A percentile compares a stretch with the other conserved stretches of the same genome.
Evolutionary conservation across 768 basidiomycete genomes (phyloP).

Genomic region (Harrya chromipes): DNA sequence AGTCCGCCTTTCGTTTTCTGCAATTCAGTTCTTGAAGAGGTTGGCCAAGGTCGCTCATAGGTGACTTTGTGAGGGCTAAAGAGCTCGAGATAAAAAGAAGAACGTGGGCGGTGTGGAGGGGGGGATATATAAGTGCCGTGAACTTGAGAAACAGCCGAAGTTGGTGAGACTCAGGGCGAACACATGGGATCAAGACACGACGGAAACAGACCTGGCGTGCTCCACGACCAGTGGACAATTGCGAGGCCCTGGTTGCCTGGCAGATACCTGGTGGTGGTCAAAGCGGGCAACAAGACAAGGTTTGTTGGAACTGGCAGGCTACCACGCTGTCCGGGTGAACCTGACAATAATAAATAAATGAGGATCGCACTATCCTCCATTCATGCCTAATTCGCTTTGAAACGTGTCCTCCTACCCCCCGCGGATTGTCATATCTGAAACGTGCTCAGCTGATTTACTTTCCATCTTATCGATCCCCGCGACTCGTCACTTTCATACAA

Average conservation of each 20-base stretch:
- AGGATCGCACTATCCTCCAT: constrained; percentile 9
- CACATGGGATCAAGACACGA: constrained; percentile 29
- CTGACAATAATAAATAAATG: constrained; percentile 16
- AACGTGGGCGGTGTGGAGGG: constrained; percentile 11
- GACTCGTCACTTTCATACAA: too few relatives aligned
- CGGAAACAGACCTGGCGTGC: constrained; percentile 22
- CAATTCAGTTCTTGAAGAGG: constrained; percentile 46
- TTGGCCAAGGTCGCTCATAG: constrained; percentile 65
- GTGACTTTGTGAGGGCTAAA: constrained; percentile 13
- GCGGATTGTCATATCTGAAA: constrained; percentile 9
- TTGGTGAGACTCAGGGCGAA: constrained; percentile 34
- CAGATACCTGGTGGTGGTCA: constrained; percentile 26
- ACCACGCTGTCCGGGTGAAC: constrained; percentile 30
- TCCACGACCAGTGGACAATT: not conserved
- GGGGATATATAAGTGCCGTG: constrained; percentile 34
- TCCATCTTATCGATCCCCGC: constrained; percentile 23
- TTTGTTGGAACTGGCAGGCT: constrained; percentile 24
- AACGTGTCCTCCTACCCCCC: constrained; percentile 16
- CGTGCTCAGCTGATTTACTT: constrained; percentile 10
- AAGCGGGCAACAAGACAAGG: constrained; percentile 20
- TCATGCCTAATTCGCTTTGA: constrained; percentile 7
- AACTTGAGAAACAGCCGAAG: constrained; percentile 13
- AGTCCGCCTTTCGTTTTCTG: constrained; percentile 68
- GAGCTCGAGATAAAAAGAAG: constrained; percentile 14
- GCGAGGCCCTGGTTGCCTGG: constrained; percentile 28